Evolutionary conservation across 768 basidiomycete species (phyloP), one percentile per base, ranked within the genome.

Genomic region (Xerocomellus dryophilus): DNA sequence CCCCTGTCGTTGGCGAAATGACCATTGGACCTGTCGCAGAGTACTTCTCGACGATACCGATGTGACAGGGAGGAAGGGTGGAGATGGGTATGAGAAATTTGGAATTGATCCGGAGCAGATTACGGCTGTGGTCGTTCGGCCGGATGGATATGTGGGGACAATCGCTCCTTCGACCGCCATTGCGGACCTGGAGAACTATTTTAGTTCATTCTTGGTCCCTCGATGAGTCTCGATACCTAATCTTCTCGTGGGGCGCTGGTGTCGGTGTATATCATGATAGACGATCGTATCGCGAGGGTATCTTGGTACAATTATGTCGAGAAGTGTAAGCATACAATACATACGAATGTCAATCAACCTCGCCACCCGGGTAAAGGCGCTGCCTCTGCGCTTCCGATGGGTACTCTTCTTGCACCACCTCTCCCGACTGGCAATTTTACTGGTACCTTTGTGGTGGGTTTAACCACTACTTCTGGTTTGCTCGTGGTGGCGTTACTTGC

Each of bases 371-470:
- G 80, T 11, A 69, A 68, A 7, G 76, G 68, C 5, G 82, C 82
- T 5, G 85, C 86, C 51, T 86, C 84, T 2, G 77, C 76, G 58
- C 85, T 87, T 56, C 82, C 80, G n/a, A 87, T 71, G 5, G 78
- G 83, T 23, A 90, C 86, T 52, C 86, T 74, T 60, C 86, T 74
- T 5, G 87, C 79, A 7, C 85, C 86, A 27, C 75, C 76, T 54
- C 68, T 74, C 61, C 67, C 60, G 8, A 58, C 56, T 21, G 73
- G 70, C n/a, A 71, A 36, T 46, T 77, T 80, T 11, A 61, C 14
- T 36, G 65, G 51, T 9, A 62, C 21, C 47, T 41, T 67, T 7
- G 41, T 35, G 27, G 42, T 51, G 3, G 45, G 15, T 50, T 57
- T 68, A 4, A 43, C 43, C 0, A 51, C 46, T 1, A 34, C 53